Conservation (phyloP, 495 filamentous ascomycete species). For the Hyaloscypha bicolor region DNA sequence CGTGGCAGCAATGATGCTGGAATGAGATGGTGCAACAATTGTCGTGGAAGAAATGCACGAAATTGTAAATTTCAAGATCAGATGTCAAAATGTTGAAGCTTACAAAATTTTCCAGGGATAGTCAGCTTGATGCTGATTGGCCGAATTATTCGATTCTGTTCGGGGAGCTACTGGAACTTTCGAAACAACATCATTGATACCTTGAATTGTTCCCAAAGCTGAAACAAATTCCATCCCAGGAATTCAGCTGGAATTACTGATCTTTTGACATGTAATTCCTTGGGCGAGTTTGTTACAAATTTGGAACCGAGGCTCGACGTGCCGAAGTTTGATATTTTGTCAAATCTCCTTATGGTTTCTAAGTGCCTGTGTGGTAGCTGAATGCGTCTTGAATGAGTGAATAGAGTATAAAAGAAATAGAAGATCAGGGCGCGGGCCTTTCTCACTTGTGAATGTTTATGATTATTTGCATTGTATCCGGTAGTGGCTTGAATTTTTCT, state of each 20-base stretch:
- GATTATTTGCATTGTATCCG: background rate
- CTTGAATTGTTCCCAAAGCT: background rate
- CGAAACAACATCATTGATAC: background rate
- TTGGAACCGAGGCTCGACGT: too few species aligned
- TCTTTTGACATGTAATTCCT: too few species aligned
- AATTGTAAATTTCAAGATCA: background rate
- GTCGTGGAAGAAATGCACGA: background rate
- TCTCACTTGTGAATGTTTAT: too few species aligned
- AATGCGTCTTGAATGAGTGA: too few species aligned
- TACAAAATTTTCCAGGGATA: background rate
- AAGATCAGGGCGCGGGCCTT: too few species aligned
- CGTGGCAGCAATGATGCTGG: background rate
- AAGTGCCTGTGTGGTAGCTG: too few species aligned
- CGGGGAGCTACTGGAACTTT: background rate
- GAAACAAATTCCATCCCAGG: background rate
- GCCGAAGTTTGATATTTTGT: too few species aligned
- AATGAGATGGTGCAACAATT: background rate
- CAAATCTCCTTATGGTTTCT: too few species aligned
- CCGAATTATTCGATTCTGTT: background rate
- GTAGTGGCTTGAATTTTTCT: background rate
- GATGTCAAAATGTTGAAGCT: background rate
- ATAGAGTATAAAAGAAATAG: too few species aligned
- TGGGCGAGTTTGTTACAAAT: too few species aligned
- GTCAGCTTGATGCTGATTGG: slow-evolving; percentile 1
- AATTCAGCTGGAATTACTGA: background rate